A percentile compares a stretch with the other conserved stretches of the same genome.
These are phyloP conservation scores for Monosporascus cannonballus DNA, from an alignment of 2,329 filamentous ascomycete species.

Conservation along the genomic window DNA sequence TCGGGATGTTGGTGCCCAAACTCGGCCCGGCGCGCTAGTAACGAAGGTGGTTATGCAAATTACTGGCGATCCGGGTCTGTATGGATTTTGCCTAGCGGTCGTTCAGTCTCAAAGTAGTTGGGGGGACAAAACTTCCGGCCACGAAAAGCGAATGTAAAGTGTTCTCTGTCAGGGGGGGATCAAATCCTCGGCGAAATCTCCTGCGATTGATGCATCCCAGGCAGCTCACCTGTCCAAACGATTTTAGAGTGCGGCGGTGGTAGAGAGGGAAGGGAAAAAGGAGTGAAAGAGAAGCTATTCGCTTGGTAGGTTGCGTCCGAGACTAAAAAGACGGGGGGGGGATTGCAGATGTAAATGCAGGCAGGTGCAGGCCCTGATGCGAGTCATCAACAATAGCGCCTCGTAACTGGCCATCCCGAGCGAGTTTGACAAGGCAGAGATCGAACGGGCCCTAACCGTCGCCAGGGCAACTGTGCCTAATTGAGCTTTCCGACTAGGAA, in stretches of 20 bases:
- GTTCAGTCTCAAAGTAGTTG: not conserved
- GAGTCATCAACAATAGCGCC: constrained; percentile 11
- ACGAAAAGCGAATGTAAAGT: not conserved
- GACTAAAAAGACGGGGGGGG: constrained; percentile 8
- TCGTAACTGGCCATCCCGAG: constrained; percentile 8
- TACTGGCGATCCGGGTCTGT: not conserved
- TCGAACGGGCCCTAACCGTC: not conserved
- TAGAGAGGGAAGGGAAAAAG: not conserved
- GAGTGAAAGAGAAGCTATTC: not conserved
- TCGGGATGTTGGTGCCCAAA: constrained; percentile 2
- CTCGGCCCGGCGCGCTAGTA: not conserved
- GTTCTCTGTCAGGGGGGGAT: constrained; percentile 5
- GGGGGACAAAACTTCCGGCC: not conserved
- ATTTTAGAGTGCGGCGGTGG: not conserved
- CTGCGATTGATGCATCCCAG: constrained; percentile 11
- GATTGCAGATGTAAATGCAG: constrained; percentile 4
- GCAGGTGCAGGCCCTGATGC: constrained; percentile 9
- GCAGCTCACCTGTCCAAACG: not conserved
- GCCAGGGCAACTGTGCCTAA: not conserved
- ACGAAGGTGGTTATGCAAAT: not conserved
- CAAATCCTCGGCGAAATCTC: constrained; percentile 6
- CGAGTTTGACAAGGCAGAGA: too few species aligned
- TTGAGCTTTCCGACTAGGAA: not conserved
- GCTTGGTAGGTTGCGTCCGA: constrained; percentile 9
- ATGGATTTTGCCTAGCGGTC: not conserved